A percentile compares a stretch with the other conserved stretches of the same genome.
Conservation (phyloP, 1,284 basidiomycete species). For the Blastosporella zonata region DNA sequence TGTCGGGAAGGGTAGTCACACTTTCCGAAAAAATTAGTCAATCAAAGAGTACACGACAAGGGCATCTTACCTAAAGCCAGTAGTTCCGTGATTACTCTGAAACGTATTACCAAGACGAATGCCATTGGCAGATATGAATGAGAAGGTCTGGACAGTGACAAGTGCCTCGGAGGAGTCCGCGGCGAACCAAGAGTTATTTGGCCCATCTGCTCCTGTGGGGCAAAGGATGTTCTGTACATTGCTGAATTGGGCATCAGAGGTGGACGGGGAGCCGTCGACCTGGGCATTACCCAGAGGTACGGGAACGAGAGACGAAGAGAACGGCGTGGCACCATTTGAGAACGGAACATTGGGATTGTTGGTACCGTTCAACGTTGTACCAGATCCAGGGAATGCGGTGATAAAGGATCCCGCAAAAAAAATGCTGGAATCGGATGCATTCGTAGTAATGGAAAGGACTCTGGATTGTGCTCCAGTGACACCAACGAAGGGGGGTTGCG, state of each 20-base stretch:
- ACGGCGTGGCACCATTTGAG: slow-evolving; percentile 77
- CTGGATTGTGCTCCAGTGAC: slow-evolving; percentile 67
- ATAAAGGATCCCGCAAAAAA: slow-evolving; percentile 90
- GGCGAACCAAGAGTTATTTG: slow-evolving; percentile 83
- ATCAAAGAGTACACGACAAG: slow-evolving; percentile 1
- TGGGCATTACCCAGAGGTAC: slow-evolving; percentile 70
- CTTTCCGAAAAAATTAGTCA: slow-evolving; percentile 37
- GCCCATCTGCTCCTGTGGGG: slow-evolving; percentile 76
- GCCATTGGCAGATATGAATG: slow-evolving; percentile 71
- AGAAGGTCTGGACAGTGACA: slow-evolving; percentile 75
- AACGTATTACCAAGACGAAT: slow-evolving; percentile 92
- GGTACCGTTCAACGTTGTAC: slow-evolving; percentile 50
- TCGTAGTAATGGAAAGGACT: slow-evolving; percentile 78
- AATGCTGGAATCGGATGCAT: slow-evolving; percentile 69
- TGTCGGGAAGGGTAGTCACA: slow-evolving; percentile 85
- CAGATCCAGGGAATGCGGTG: slow-evolving; percentile 65
- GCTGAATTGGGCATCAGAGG: slow-evolving; percentile 59
- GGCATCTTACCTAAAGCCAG: slow-evolving; percentile 71
- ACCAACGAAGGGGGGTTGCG: slow-evolving; percentile 78
- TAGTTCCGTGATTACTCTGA: slow-evolving; percentile 75
- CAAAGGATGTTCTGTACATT: slow-evolving; percentile 81
- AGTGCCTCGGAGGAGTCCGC: slow-evolving; percentile 67
- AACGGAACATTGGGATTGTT: slow-evolving; percentile 77
- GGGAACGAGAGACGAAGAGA: slow-evolving; percentile 89
- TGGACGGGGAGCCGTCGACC: slow-evolving; percentile 71